phyloP scores from a whole-genome alignment of 768 basidiomycete genomes.

The Hortiboletus campestris region DNA sequence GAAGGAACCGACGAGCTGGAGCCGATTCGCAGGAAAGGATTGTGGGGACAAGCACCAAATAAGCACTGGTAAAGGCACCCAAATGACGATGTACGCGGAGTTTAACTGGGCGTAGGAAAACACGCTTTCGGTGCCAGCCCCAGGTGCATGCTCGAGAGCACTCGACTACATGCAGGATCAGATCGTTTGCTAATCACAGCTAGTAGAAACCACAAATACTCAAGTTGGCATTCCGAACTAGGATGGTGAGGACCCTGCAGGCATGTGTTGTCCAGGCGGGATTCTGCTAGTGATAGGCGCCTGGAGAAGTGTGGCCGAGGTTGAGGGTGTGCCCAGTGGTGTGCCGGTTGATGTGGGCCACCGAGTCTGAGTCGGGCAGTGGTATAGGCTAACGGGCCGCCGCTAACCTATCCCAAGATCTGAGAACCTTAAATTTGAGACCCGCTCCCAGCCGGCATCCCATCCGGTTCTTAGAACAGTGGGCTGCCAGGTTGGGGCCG shows the following conservation, averaged over 20 bases:
- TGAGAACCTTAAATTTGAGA: background rate
- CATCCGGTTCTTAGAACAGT: background rate
- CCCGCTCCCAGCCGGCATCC: background rate
- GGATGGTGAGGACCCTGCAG: conserved; percentile 12
- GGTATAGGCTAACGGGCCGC: background rate
- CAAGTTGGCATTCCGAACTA: too few relatives aligned
- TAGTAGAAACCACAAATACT: background rate
- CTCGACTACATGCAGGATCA: background rate
- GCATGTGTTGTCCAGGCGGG: conserved; percentile 10
- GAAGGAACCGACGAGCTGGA: background rate
- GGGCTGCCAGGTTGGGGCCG: too few relatives aligned
- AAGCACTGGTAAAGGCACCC: conserved; percentile 1
- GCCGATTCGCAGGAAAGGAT: conserved; percentile 1
- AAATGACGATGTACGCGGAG: background rate
- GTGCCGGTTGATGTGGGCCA: background rate
- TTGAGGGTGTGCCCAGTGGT: conserved; percentile 6
- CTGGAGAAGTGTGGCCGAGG: conserved; percentile 1
- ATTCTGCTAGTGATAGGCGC: background rate
- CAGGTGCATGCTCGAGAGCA: background rate
- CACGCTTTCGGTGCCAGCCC: conserved; percentile 7
- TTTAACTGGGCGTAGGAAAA: conserved; percentile 4
- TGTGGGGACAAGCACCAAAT: background rate
- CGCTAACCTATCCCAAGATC: too few relatives aligned
- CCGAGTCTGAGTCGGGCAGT: background rate
- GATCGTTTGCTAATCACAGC: background rate